Percentiles rank a stretch among this genome's conserved stretches.
These are phyloP conservation scores for Neurospora sp. DNA, from an alignment of 495 filamentous ascomycete genomes.

Conservation along the genomic window DNA sequence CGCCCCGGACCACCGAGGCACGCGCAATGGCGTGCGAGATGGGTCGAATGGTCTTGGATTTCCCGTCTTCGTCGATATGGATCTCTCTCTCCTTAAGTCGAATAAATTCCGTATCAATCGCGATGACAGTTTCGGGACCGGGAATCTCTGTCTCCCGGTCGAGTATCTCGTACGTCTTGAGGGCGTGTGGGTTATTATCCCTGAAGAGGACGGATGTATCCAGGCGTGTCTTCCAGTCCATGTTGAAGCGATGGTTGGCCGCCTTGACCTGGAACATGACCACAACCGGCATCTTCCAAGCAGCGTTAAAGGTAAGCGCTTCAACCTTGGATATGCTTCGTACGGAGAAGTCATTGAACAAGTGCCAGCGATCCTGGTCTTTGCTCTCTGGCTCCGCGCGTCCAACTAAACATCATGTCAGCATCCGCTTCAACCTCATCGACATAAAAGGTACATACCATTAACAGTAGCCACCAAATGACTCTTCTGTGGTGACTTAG, in stretches of 20 bases:
- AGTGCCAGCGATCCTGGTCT: slow-evolving; percentile 63
- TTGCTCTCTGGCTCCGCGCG: slow-evolving; percentile 50
- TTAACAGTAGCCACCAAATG: slow-evolving; percentile 90
- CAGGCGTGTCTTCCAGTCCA: slow-evolving; percentile 72
- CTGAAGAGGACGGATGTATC: slow-evolving; percentile 77
- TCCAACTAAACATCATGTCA: slow-evolving; percentile 33
- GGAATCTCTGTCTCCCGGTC: slow-evolving; percentile 54
- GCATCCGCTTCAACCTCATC: not conserved
- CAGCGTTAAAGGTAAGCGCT: slow-evolving; percentile 74
- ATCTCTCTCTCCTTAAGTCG: slow-evolving; percentile 82
- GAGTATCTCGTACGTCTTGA: slow-evolving; percentile 49
- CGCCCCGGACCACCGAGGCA: slow-evolving; percentile 76
- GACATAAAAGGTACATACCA: slow-evolving; percentile 11
- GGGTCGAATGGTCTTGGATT: slow-evolving; percentile 74
- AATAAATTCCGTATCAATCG: slow-evolving; percentile 94
- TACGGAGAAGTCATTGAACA: slow-evolving; percentile 97
- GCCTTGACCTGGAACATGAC: slow-evolving; percentile 73
- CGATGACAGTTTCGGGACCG: slow-evolving; percentile 60
- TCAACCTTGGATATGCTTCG: slow-evolving; percentile 66
- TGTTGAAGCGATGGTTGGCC: slow-evolving; percentile 64
- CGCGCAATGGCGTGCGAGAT: slow-evolving; percentile 76
- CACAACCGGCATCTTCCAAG: slow-evolving; percentile 86
- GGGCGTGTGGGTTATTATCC: slow-evolving; percentile 27
- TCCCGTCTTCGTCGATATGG: slow-evolving; percentile 84
- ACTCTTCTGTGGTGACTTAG: slow-evolving; percentile 69